A percentile compares a stretch with the other conserved stretches of the same genome.
Conservation (phyloP, 345 rosid species). For the Boechera stricta region DNA sequence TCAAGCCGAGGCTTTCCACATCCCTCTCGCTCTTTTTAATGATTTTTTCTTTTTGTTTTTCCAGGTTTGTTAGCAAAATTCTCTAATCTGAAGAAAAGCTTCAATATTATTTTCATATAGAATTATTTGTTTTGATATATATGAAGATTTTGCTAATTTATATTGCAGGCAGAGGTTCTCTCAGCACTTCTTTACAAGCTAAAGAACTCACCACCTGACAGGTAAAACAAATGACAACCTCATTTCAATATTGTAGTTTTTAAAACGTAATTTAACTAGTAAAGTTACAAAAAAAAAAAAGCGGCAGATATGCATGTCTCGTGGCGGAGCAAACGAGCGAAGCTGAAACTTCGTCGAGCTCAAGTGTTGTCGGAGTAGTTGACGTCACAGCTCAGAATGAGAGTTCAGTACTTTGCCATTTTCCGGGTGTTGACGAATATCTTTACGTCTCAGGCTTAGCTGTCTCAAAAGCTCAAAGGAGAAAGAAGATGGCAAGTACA, state of each 20-base stretch:
- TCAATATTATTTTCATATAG: not conserved
- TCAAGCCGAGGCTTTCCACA: conserved; percentile 88
- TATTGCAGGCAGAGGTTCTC: conserved; percentile 83
- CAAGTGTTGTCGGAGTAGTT: conserved; percentile 71
- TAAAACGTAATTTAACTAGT: too few species aligned
- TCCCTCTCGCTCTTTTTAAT: conserved; percentile 64
- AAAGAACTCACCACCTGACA: conserved; percentile 71
- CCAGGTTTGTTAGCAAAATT: conserved; percentile 52
- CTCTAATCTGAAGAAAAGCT: not conserved
- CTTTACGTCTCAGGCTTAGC: conserved; percentile 90
- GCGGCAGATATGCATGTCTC: conserved; percentile 74
- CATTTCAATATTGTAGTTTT: not conserved
- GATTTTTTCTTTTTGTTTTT: conserved; percentile 76
- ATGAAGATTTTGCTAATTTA: not conserved
- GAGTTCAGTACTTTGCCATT: conserved; percentile 56
- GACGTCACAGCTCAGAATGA: conserved; percentile 76
- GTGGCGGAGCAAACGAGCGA: conserved; percentile 63
- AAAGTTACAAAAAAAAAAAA: not conserved
- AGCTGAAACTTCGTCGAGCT: conserved; percentile 34
- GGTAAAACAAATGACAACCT: conserved; percentile 45
- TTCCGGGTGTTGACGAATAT: conserved; percentile 65
- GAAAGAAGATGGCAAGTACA: conserved; percentile 71
- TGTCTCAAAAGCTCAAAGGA: conserved; percentile 65
- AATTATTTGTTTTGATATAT: not conserved
- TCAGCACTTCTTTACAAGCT: conserved; percentile 81